Evolutionary conservation across 257 asterid genomes (phyloP), one percentile per base, ranked within the genome.

Genomic region (Haberlea rhodopensis): DNA sequence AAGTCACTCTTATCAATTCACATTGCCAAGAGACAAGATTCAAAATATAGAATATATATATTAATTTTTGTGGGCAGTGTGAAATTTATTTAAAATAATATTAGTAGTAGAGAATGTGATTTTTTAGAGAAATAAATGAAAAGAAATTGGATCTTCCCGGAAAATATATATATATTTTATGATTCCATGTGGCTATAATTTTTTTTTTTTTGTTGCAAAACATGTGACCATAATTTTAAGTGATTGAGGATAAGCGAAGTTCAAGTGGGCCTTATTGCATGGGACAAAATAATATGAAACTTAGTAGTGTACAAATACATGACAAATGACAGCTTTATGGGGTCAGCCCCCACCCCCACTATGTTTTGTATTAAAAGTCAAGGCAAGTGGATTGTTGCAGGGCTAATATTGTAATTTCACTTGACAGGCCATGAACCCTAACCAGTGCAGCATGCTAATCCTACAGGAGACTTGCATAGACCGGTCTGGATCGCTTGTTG

Each of bases 401-500:
- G 46, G 46, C 16, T 37, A 46, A 37, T 3, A 37, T 37, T 37
- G 16, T 37, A 0, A 8, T 37, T 13, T 37, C 6, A 37, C 48
- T 37, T 61, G 73, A 65, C 21, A 82, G 87, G 79, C 87, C 1
- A 70, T 76, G 73, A 79, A 70, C 54, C 24, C 87, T 3, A 79
- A 77, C 72, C 87, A 82, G 78, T 76, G 83, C 32, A 82, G 83
- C 65, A 82, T 82, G 87, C 49, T 82, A 73, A 79, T 82, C 60
- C 83, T 82, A 5, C 85, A 82, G 64, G 87, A 82, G 57, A 82
- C 87, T 1, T 69, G 85, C 80, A 76, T 68, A 51, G 83, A 77
- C 73, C 72, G 76, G 18, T 72, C 85, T 8, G 87, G 83, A 29
- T 80, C 87, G 71, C 82, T 76, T 46, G 85, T 82, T 10, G 87